A percentile compares a stretch with the other conserved stretches of the same genome.
phyloP scores from a whole-genome alignment of 805 yeast genomes.

The Wickerhamiella sergipiensis region DNA sequence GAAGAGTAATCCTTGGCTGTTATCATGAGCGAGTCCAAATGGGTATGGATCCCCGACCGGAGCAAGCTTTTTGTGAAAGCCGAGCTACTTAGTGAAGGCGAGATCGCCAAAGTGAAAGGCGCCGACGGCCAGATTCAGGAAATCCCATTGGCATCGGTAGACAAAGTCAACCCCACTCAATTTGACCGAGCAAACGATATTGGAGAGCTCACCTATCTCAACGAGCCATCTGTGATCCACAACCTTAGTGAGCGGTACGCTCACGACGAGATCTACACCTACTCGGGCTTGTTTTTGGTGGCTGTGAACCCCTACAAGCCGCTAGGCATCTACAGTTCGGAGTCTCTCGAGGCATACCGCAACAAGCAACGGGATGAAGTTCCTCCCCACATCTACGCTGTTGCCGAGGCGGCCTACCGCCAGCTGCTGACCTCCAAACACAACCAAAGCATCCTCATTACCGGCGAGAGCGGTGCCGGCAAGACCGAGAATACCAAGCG shows the following conservation, averaged over 20 bases:
- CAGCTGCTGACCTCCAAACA: conserved; percentile 52
- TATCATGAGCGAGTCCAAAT: conserved; percentile 30
- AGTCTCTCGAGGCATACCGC: conserved; percentile 44
- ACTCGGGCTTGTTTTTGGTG: conserved; percentile 87
- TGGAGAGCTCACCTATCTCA: conserved; percentile 88
- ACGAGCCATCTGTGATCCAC: conserved; percentile 90
- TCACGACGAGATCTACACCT: conserved; percentile 75
- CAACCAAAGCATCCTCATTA: conserved; percentile 87
- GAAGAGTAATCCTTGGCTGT: neutral
- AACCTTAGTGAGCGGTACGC: conserved; percentile 66
- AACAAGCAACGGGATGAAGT: conserved; percentile 30
- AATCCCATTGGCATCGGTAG: conserved; percentile 31
- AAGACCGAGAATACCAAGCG: conserved; percentile 95
- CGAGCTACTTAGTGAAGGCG: conserved; percentile 24
- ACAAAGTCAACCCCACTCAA: conserved; percentile 73
- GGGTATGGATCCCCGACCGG: conserved; percentile 72
- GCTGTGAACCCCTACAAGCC: conserved; percentile 85
- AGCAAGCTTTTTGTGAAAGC: conserved; percentile 16
- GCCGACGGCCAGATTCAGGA: conserved; percentile 19
- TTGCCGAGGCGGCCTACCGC: conserved; percentile 74
- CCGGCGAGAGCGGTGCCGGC: conserved; percentile 99
- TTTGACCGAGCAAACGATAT: conserved; percentile 87
- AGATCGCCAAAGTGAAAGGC: conserved; percentile 19
- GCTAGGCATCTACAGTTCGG: conserved; percentile 55
- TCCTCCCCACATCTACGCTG: conserved; percentile 84